Evolutionary conservation across 2,329 filamentous ascomycete genomes (phyloP).

Genomic region (Hypoxylon sp.): DNA sequence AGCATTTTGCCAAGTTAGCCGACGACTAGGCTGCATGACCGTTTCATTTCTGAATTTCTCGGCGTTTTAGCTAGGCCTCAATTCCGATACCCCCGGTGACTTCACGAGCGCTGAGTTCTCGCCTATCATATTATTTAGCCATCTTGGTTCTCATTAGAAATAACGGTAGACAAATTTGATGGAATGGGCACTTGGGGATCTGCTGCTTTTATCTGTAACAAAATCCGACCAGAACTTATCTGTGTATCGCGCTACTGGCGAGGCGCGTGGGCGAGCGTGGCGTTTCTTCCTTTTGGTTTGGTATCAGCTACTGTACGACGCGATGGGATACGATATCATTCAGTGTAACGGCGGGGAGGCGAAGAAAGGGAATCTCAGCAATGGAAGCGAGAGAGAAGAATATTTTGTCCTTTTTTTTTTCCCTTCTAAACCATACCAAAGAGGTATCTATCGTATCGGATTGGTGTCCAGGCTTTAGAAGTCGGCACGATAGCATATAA

Average conservation of each 20-base stretch:
- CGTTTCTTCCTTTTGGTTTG: conserved; percentile 46
- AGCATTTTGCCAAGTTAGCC: conserved; percentile 85
- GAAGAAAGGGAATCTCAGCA: conserved; percentile 48
- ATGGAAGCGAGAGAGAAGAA: conserved; percentile 42
- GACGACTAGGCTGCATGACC: conserved; percentile 56
- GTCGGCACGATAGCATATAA: conserved; percentile 27
- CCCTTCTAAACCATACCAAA: neutral
- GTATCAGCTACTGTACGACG: conserved; percentile 49
- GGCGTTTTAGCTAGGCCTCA: conserved; percentile 7
- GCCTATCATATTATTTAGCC: conserved; percentile 7
- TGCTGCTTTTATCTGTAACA: conserved; percentile 44
- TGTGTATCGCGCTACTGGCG: conserved; percentile 33
- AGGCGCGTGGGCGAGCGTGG: conserved; percentile 48
- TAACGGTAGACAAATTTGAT: conserved; percentile 16
- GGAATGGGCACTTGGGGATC: conserved; percentile 23
- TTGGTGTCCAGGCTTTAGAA: conserved; percentile 13
- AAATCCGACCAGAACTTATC: conserved; percentile 34
- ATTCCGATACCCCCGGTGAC: conserved; percentile 7
- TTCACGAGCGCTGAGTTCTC: conserved; percentile 14
- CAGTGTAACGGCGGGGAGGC: conserved; percentile 40
- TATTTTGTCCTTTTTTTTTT: conserved; percentile 27
- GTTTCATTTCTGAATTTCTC: conserved; percentile 26
- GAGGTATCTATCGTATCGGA: conserved; percentile 4
- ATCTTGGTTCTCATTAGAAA: conserved; percentile 22
- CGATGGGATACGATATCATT: conserved; percentile 51